phyloP scores from a whole-genome alignment of 257 asterid species.

The Voacanga thouarsii region DNA sequence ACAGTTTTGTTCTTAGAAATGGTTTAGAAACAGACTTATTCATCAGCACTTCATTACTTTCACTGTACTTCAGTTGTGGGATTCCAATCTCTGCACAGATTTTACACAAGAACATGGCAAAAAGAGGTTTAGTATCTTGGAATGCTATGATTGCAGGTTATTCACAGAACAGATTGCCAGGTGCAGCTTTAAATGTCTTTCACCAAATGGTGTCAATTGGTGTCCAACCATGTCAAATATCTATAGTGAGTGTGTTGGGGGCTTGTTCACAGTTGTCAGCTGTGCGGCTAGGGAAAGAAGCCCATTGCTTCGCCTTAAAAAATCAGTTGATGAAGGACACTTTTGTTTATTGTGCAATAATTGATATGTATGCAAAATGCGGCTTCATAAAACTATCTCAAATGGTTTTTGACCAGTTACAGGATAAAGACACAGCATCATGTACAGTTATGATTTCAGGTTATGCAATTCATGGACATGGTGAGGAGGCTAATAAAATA shows the following conservation, averaged over 20 bases:
- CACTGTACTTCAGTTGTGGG: slow-evolving; percentile 30
- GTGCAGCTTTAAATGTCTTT: slow-evolving; percentile 23
- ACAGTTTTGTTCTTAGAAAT: slow-evolving; percentile 27
- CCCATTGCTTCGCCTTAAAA: slow-evolving; percentile 32
- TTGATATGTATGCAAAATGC: slow-evolving; percentile 37
- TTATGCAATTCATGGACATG: slow-evolving; percentile 35
- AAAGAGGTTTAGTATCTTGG: slow-evolving; percentile 23
- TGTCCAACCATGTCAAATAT: slow-evolving; percentile 25
- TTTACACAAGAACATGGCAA: slow-evolving; percentile 10
- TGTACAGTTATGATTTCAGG: slow-evolving; percentile 35
- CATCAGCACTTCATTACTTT: slow-evolving; percentile 26
- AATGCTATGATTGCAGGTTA: slow-evolving; percentile 37
- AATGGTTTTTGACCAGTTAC: slow-evolving; percentile 23
- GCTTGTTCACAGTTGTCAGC: slow-evolving; percentile 34
- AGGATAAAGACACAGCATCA: slow-evolving; percentile 22
- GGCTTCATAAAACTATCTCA: slow-evolving; percentile 25
- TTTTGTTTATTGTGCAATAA: slow-evolving; percentile 27
- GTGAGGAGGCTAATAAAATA: slow-evolving; percentile 23
- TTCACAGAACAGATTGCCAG: slow-evolving; percentile 21
- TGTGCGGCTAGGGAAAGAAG: slow-evolving; percentile 28
- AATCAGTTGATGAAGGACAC: slow-evolving; percentile 18
- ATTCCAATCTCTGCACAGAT: slow-evolving; percentile 17
- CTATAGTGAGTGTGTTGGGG: slow-evolving; percentile 27
- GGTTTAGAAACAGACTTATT: slow-evolving; percentile 23
- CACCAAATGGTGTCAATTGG: slow-evolving; percentile 22